phyloP scores from a whole-genome alignment of 176 grass and related monocot species.

The Musa beccarii region DNA sequence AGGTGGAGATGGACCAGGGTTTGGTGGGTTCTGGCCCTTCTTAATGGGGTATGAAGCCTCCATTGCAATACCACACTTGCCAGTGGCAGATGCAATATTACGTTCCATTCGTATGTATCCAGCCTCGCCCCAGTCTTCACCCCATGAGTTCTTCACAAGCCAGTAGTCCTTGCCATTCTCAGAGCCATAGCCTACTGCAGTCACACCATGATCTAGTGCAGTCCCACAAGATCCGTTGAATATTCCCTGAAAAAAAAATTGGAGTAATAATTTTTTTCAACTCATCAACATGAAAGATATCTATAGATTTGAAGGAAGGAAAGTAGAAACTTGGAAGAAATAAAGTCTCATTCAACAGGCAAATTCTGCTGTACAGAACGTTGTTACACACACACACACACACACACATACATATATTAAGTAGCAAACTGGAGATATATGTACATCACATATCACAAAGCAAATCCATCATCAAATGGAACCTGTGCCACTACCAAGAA shows the following conservation, averaged over 20 bases:
- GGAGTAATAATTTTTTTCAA: no score
- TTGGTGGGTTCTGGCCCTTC: conserved; percentile 17
- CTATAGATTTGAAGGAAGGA: no score
- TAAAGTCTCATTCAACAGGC: no score
- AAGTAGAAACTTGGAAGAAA: no score
- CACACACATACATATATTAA: no score
- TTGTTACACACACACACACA: no score
- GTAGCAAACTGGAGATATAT: no score
- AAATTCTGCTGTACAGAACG: no score
- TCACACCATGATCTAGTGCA: conserved; percentile 24
- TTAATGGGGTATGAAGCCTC: conserved; percentile 22
- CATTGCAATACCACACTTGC: conserved; percentile 30
- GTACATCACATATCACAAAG: no score
- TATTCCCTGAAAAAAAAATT: conserved; percentile 4
- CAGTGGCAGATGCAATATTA: not conserved
- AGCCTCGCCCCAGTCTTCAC: conserved; percentile 14
- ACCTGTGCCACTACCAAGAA: no score
- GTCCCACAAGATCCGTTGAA: conserved; percentile 21
- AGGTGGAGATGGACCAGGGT: conserved; percentile 18
- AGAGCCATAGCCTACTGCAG: conserved; percentile 16
- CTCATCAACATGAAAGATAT: no score
- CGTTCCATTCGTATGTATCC: conserved; percentile 26
- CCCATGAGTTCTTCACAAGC: conserved; percentile 30
- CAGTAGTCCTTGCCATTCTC: conserved; percentile 19
- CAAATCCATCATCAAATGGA: no score